Conservation (phyloP, 2,329 filamentous ascomycete species). For the Madurella mycetomatis region DNA sequence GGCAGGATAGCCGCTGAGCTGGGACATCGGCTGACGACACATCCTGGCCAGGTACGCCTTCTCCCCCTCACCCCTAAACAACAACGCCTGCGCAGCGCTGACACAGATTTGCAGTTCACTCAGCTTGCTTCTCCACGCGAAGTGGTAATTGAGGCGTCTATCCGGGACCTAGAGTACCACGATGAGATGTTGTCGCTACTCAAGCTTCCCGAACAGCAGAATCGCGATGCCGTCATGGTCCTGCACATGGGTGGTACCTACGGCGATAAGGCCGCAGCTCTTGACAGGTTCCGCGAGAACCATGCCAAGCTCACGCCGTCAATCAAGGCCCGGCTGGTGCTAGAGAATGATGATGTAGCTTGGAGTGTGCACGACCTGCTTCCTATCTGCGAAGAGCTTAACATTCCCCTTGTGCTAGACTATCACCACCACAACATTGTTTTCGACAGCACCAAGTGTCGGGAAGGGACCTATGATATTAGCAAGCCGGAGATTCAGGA, state of each 20-base stretch:
- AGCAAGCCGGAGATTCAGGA: conserved; percentile 59
- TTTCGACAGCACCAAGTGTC: conserved; percentile 66
- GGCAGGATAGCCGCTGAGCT: conserved; percentile 72
- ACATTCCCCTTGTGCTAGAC: conserved; percentile 88
- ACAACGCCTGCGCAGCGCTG: not conserved
- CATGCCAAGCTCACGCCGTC: conserved; percentile 62
- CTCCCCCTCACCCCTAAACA: not conserved
- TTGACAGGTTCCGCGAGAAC: conserved; percentile 73
- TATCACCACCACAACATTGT: conserved; percentile 96
- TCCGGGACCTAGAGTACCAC: conserved; percentile 84
- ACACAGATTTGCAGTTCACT: conserved; percentile 57
- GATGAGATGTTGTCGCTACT: conserved; percentile 77
- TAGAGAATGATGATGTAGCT: conserved; percentile 91
- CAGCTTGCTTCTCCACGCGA: conserved; percentile 79
- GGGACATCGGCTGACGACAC: conserved; percentile 81
- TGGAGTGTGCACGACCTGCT: conserved; percentile 92
- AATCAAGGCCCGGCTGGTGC: conserved; percentile 74
- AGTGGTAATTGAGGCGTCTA: conserved; percentile 69
- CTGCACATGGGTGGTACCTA: conserved; percentile 89
- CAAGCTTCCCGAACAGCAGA: conserved; percentile 68
- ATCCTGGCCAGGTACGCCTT: conserved; percentile 66
- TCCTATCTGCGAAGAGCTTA: conserved; percentile 86
- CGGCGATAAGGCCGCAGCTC: conserved; percentile 75
- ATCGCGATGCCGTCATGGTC: conserved; percentile 90
- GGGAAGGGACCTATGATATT: conserved; percentile 83